phyloP scores from a whole-genome alignment of 148 eudicot species.

The Suaeda aralocaspica region DNA sequence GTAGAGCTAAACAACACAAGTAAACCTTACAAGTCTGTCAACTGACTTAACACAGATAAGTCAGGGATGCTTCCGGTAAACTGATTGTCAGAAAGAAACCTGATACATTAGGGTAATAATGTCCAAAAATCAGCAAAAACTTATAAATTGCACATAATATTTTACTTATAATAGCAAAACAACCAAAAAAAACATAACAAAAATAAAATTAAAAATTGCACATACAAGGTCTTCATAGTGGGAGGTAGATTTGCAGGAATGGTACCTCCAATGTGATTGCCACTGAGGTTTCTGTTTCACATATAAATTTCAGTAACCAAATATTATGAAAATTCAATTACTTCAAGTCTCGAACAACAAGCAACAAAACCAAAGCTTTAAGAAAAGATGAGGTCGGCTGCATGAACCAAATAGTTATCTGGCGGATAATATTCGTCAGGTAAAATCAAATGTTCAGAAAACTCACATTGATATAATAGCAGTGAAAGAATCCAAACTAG shows the following conservation, averaged over 20 bases:
- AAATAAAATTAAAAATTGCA: not conserved
- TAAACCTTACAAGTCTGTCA: slow-evolving; percentile 68
- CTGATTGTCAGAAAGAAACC: slow-evolving; percentile 72
- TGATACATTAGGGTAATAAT: slow-evolving; percentile 19
- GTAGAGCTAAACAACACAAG: not conserved
- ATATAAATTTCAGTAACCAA: slow-evolving; percentile 14
- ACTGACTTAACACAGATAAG: slow-evolving; percentile 63
- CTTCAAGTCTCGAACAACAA: too few species aligned
- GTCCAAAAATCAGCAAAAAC: not conserved
- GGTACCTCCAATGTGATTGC: slow-evolving; percentile 83
- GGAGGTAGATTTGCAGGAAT: slow-evolving; percentile 76
- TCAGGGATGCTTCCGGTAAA: slow-evolving; percentile 76
- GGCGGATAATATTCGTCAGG: too few species aligned
- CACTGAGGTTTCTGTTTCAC: slow-evolving; percentile 69
- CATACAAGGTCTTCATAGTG: slow-evolving; percentile 77
- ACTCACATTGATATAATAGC: slow-evolving; percentile 80
- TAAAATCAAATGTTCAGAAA: not conserved
- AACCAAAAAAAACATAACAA: not conserved
- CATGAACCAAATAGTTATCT: too few species aligned
- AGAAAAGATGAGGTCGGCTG: too few species aligned
- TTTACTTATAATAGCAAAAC: not conserved
- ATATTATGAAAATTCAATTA: slow-evolving; percentile 4
- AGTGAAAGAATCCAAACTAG: slow-evolving; percentile 47
- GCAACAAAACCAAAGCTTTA: too few species aligned
- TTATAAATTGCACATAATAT: not conserved